Evolutionary conservation across 129 eudicot genomes (phyloP), one percentile per base, ranked within the genome.

Genomic region (Arctium minus): DNA sequence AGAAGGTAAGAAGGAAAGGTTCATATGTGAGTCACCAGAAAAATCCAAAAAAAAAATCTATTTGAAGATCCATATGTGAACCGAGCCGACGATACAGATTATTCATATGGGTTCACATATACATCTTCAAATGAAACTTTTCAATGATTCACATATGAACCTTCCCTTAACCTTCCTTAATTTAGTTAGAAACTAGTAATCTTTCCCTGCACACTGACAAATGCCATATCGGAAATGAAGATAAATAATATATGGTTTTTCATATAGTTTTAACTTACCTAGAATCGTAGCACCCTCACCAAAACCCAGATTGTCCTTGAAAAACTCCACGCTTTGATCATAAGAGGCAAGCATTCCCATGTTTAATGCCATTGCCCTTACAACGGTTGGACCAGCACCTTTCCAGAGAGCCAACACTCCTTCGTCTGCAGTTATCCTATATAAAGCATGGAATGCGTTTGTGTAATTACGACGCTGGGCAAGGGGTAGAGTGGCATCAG

Each of bases 291-390:
- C 89, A 56, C 74, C 92, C 76, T 95, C 97, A 9, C 99, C 93
- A 29, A 90, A 79, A 37, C 89, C 91, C 77, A 91, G 88, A 73
- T 82, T 46, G 77, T 96, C 99, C 88, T 84, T 90, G 86, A 86
- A 90, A 74, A 91, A 91, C 89, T 93, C 99, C 10, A 83, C 90
- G 81, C 91, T 85, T 79, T 96, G 98, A 85, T 96, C 99, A 86
- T 96, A 96, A 42, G 99, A 96, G 44, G 99, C 98, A 82, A 96
- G 98, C 98, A 93, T 93, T 35, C 97, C 98, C 98, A 90, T 93
- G 89, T 93, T 96, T 18, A 96, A 86, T 17, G 91, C 95, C 99
- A 96, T 93, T 12, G 99, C 99, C 80, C 99, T 88, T 32, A 93
- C 97, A 12, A 96, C 97, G 40, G 99, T 96, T 27, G 98, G 99